Percentiles rank a stretch among this genome's conserved stretches.
Evolutionary conservation across 2,329 filamentous ascomycete species (phyloP).

Genomic region (Sclerotinia borealis): DNA sequence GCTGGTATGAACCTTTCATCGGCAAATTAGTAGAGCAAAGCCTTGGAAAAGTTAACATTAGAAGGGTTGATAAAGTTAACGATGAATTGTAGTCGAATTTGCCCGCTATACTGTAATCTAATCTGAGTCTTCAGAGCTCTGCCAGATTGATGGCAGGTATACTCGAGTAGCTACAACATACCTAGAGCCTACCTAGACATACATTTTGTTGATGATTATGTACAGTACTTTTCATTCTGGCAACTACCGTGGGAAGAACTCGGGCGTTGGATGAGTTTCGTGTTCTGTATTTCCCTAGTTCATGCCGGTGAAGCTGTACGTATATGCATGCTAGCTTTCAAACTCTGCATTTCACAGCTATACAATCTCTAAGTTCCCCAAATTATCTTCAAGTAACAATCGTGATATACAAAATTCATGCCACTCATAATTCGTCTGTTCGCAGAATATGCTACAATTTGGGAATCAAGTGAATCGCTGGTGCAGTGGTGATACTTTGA

Average conservation of each 20-base stretch:
- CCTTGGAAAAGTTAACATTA: background rate
- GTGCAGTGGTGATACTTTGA: conserved; percentile 11
- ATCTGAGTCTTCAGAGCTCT: background rate
- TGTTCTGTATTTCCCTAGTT: conserved; percentile 3
- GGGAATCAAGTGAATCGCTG: conserved; percentile 14
- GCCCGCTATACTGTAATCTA: background rate
- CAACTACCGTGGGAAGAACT: conserved; percentile 10
- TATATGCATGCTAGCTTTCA: conserved; percentile 4
- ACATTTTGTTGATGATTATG: background rate
- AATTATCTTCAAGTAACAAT: background rate
- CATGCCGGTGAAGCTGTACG: conserved; percentile 3
- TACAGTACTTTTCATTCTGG: background rate
- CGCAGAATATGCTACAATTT: conserved; percentile 18
- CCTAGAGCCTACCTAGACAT: background rate
- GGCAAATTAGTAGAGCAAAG: conserved; percentile 6
- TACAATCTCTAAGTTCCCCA: background rate
- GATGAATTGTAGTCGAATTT: conserved; percentile 1
- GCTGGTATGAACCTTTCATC: conserved; percentile 14
- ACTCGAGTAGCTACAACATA: background rate
- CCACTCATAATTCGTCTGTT: conserved; percentile 13
- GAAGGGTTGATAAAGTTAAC: conserved; percentile 5
- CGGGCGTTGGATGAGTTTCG: conserved; percentile 3
- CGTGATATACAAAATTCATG: background rate
- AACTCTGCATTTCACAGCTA: background rate
- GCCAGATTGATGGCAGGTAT: background rate